phyloP scores from a whole-genome alignment of 805 yeast species.

The Brettanomyces sp. region DNA sequence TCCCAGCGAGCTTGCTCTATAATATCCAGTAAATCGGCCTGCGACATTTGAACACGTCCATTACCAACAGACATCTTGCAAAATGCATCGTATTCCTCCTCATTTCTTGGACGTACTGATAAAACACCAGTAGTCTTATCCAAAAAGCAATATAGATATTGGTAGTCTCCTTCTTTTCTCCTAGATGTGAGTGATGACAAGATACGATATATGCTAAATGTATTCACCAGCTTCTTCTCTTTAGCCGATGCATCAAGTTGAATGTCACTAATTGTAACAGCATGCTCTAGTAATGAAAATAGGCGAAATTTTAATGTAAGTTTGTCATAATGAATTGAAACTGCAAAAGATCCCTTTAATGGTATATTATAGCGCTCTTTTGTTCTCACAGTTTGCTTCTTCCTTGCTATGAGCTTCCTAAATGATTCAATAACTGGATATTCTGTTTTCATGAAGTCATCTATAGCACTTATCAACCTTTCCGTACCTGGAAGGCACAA shows the following conservation, averaged over 20 bases:
- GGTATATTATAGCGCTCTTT: neutral
- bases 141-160: slow-evolving; percentile 3
- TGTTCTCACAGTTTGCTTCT: neutral
- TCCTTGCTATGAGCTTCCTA: neutral
- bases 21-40: slow-evolving; percentile 5
- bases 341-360: neutral
- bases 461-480: slow-evolving; percentile 12
- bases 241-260: slow-evolving; percentile 3
- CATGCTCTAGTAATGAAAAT: slow-evolving; percentile 8
- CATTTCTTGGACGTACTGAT: neutral
- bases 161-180: neutral
- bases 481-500: slow-evolving; percentile 15
- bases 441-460: slow-evolving; percentile 16
- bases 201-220: slow-evolving; percentile 1
- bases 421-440: slow-evolving; percentile 12
- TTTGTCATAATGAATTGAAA: neutral
- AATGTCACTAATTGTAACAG: slow-evolving; percentile 4
- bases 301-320: slow-evolving; percentile 4
- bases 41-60: slow-evolving; percentile 6
- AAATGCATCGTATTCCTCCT: neutral
- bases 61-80: slow-evolving; percentile 1
- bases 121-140: slow-evolving; percentile 5
- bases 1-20: slow-evolving; percentile 5
- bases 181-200: slow-evolving; percentile 6
- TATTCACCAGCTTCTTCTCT: slow-evolving; percentile 2